Evolutionary conservation across 2,329 filamentous ascomycete genomes (phyloP).

Genomic region (Botrytis medusae): DNA sequence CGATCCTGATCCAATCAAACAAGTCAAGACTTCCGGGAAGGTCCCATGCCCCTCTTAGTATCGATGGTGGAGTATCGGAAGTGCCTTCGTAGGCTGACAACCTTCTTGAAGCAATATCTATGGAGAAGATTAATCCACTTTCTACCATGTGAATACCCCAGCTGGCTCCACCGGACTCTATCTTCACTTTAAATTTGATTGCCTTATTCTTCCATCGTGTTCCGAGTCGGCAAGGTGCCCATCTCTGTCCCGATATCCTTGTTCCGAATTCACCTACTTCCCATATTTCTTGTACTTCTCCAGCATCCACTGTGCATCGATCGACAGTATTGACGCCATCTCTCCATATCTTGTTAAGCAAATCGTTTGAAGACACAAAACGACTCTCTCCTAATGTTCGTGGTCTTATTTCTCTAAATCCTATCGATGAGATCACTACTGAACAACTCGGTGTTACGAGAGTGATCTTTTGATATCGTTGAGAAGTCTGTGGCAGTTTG

Average conservation of each 20-base stretch:
- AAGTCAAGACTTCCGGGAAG: not conserved
- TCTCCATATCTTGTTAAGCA: constrained; percentile 32
- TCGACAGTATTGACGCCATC: constrained; percentile 24
- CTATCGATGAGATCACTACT: constrained; percentile 28
- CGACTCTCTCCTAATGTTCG: constrained; percentile 23
- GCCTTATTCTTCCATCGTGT: constrained; percentile 12
- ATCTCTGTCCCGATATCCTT: constrained; percentile 11
- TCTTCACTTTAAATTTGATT: constrained; percentile 8
- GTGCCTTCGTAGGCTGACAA: not conserved
- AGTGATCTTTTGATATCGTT: constrained; percentile 31
- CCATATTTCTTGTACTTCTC: constrained; percentile 13
- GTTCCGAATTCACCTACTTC: constrained; percentile 8
- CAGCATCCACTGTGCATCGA: constrained; percentile 13
- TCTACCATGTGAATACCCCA: constrained; percentile 16
- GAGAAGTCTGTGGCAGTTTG: constrained; percentile 29
- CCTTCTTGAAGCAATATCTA: constrained; percentile 3
- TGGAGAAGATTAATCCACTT: constrained; percentile 10
- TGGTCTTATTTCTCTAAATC: constrained; percentile 24
- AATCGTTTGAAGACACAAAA: constrained; percentile 30
- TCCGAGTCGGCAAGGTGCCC: constrained; percentile 7
- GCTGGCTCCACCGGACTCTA: constrained; percentile 8
- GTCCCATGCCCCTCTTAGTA: not conserved
- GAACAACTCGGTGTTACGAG: constrained; percentile 30
- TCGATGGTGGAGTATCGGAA: not conserved
- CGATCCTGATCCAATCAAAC: constrained; percentile 7